Base-by-base conservation (phyloP, 2,329 filamentous ascomycete species). In the Colletotrichum theobromicola region DNA sequence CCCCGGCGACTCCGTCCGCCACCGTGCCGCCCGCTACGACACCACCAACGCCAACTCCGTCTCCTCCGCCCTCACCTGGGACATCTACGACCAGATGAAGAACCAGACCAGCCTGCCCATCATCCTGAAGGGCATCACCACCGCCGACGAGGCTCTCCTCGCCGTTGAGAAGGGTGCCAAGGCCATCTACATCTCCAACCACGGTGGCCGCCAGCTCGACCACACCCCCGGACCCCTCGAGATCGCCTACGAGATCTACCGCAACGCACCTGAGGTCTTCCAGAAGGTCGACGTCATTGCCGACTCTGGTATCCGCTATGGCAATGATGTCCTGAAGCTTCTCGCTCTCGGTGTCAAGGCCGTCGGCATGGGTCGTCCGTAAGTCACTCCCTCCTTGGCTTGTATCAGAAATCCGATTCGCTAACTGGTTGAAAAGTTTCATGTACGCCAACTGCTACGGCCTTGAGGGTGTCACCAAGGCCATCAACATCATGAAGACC, bases 401-500 rank as follows among this genome's bases (percentile, higher is more conserved):
- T 28, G 16, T 9, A 21, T 7, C 5, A 7, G 26, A 7, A 21
- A 7, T 30, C 7, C 34, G 69, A 32, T 69, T 26, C 18, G 15
- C n/a, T 13, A n/a, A 26, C 13, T 46, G n/a, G n/a, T 0, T 2
- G 10, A 21, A 71, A 21, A 71, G 79, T 1, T 84, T 88, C 77
- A 88, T 90, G 86, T 90, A 85, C 78, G 84, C 87, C 63, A 89
- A 89, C 76, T 79, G 85, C 46, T 90, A 87, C 76, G 88, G 88
- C 4, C 80, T 83, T 6, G 83, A 85, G 26, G 88, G 88, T 26
- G 87, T 89, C 4, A 81, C 80, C 69, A 85, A 84, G 80, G 83
- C 83, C 7, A 86, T 89, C 67, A 79, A 86, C 66, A 84, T 90
- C 24, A 80, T 89, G 74, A 88, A 88, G 83, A 81, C 84, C 50